Evolutionary conservation across 352 stramenopile species (phyloP).

Genomic region (Phytophthora pistaciae): DNA sequence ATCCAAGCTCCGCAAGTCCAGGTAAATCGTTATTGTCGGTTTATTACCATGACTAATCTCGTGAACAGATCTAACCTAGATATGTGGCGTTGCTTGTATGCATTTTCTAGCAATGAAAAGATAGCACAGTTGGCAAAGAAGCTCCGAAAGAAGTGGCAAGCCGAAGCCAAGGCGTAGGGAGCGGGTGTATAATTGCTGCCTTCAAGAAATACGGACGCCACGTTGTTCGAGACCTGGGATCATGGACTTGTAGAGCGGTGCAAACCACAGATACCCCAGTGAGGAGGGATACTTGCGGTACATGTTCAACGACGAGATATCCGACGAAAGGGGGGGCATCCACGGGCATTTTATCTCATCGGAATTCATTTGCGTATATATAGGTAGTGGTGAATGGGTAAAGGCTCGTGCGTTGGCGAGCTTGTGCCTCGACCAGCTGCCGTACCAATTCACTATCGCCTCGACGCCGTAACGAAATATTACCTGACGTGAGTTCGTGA

Average conservation of each 20-base stretch:
- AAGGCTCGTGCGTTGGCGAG: background rate
- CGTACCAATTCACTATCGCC: background rate
- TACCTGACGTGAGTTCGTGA: conserved; percentile 7
- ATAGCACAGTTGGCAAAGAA: conserved; percentile 62
- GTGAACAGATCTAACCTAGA: background rate
- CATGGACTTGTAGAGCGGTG: conserved; percentile 14
- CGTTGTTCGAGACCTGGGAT: conserved; percentile 17
- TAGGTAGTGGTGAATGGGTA: conserved; percentile 13
- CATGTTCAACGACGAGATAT: conserved; percentile 18
- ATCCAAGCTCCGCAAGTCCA: conserved; percentile 82
- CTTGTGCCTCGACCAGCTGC: background rate
- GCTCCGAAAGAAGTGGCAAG: conserved; percentile 87
- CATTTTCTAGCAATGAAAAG: conserved; percentile 61
- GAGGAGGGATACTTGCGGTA: conserved; percentile 9
- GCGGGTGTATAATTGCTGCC: conserved; percentile 11
- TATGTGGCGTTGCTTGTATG: conserved; percentile 13
- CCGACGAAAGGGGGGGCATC: background rate
- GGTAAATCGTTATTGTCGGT: conserved; percentile 33
- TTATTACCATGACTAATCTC: background rate
- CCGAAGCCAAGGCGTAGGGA: conserved; percentile 44
- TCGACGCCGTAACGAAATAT: conserved; percentile 25
- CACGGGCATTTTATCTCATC: conserved; percentile 4
- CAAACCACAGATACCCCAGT: conserved; percentile 11
- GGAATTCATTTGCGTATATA: conserved; percentile 23
- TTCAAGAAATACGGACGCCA: conserved; percentile 10